Base-by-base conservation (phyloP, 306 rosid genomes). In the Vigna angularis region DNA sequence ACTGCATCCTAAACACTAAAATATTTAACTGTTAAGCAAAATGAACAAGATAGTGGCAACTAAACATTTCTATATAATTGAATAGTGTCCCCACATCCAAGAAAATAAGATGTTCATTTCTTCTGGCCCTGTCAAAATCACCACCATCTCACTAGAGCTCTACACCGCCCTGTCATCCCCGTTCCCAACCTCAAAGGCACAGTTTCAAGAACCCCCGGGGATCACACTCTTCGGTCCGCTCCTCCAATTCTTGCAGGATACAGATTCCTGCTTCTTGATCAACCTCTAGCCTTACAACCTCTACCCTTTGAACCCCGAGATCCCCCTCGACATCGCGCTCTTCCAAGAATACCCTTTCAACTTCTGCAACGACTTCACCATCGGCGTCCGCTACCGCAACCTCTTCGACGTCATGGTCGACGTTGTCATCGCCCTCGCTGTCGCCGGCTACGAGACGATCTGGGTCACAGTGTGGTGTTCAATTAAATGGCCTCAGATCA, bases 331-430 rank as follows among this genome's bases (percentile, higher is more conserved):
- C 1, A 82, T 84, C 16, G 92, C 98, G n/a, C 87, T 94, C n/a
- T 94, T 94, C 36, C 93, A 90, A 58, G 88, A 89, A 9, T 82
- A 83, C 45, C 79, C 93, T 1, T 94, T 92, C 82, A 88, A 84
- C 18, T 94, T 92, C 89, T 88, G 97, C 1, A 97, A 92, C 75
- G 98, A 94, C 36, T 34, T 88, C 51, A 51, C 55, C 49, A 87
- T 97, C 64, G 97, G 98, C 0, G 97, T 92, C 0, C 83, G 95
- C 26, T 94, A 94, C 77, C 79, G 81, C 56, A 94, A 92, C 62
- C 91, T 94, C 12, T 94, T 92, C 49, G 98, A 92, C 20, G 74
- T 90, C 69, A 94, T 94, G 98, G 85, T 90, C 0, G 97, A 92
- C 0, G 92, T 89, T 38, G 74, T 86, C 1, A 71, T 82, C 11